Evolutionary conservation across 2,329 filamentous ascomycete species (phyloP).

Genomic region (Lasiodiplodia sp.): DNA sequence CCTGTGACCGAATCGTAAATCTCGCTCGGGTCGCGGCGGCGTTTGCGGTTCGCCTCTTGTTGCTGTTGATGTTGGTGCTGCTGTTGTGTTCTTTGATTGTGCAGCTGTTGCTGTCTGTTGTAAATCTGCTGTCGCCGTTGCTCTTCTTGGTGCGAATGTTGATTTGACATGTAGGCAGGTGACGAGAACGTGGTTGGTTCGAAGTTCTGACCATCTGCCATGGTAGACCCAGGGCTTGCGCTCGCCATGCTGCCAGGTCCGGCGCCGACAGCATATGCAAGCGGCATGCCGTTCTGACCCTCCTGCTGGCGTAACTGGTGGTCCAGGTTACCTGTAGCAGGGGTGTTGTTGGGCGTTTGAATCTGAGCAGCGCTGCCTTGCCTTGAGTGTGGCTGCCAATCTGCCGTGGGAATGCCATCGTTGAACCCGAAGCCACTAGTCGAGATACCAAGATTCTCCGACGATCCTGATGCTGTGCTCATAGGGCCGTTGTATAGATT

Average conservation of each 20-base stretch:
- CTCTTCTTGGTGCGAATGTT: slow-evolving; percentile 36
- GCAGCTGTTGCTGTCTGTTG: slow-evolving; percentile 38
- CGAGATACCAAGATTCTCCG: slow-evolving; percentile 22
- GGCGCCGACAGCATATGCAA: slow-evolving; percentile 69
- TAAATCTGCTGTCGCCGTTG: slow-evolving; percentile 32
- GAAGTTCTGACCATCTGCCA: slow-evolving; percentile 49
- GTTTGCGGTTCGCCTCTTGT: slow-evolving; percentile 49
- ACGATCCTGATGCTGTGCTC: slow-evolving; percentile 23
- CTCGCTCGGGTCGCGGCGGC: slow-evolving; percentile 74
- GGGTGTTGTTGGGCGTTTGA: slow-evolving; percentile 52
- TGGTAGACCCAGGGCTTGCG: slow-evolving; percentile 64
- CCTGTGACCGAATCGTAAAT: slow-evolving; percentile 91
- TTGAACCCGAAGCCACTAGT: slow-evolving; percentile 25
- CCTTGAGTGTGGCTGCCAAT: slow-evolving; percentile 49
- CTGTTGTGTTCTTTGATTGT: slow-evolving; percentile 35
- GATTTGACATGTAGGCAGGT: slow-evolving; percentile 45
- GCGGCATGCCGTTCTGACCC: slow-evolving; percentile 52
- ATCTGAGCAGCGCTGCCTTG: slow-evolving; percentile 53
- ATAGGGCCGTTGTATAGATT: slow-evolving; percentile 52
- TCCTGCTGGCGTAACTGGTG: slow-evolving; percentile 44
- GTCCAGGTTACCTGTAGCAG: slow-evolving; percentile 45
- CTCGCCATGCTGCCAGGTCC: slow-evolving; percentile 63
- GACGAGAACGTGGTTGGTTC: slow-evolving; percentile 37
- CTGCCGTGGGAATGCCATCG: slow-evolving; percentile 36
- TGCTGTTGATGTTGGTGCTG: slow-evolving; percentile 29